These are phyloP conservation scores for Saccharomycopsis sp. DNA, from an alignment of 805 yeast genomes.

Conservation along the genomic window DNA sequence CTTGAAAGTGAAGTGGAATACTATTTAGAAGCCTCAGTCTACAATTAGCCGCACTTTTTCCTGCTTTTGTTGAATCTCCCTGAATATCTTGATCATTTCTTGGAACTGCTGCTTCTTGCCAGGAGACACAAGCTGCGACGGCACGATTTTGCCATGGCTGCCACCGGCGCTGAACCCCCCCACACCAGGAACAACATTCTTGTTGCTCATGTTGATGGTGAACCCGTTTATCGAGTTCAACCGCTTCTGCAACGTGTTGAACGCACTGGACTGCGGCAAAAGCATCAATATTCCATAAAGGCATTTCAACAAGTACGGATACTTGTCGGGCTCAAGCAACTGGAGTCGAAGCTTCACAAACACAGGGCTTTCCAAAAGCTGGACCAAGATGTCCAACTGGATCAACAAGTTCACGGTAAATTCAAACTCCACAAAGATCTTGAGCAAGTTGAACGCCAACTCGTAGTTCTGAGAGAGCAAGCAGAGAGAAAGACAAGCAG, in stretches of 20 bases:
- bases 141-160: no score
- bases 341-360: conserved; percentile 82
- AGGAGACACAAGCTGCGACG: conserved; percentile 3
- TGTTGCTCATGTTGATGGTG: background rate
- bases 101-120: conserved; percentile 12
- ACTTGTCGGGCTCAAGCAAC: conserved; percentile 74
- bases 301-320: conserved; percentile 77
- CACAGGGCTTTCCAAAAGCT: conserved; percentile 84
- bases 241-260: conserved; percentile 69
- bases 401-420: conserved; percentile 69
- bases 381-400: conserved; percentile 84
- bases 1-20: no score
- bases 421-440: conserved; percentile 74
- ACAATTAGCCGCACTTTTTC: conserved; percentile 26
- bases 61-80: conserved; percentile 36
- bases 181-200: background rate
- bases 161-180: no score
- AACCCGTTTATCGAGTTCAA: conserved; percentile 42
- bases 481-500: conserved; percentile 80
- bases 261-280: conserved; percentile 88
- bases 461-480: conserved; percentile 82
- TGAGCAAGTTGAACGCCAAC: conserved; percentile 73
- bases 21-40: no score
- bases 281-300: conserved; percentile 89
- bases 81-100: conserved; percentile 40